Conservation (phyloP, 2,329 filamentous ascomycete genomes). For the Scopulariopsis brevicaulis region DNA sequence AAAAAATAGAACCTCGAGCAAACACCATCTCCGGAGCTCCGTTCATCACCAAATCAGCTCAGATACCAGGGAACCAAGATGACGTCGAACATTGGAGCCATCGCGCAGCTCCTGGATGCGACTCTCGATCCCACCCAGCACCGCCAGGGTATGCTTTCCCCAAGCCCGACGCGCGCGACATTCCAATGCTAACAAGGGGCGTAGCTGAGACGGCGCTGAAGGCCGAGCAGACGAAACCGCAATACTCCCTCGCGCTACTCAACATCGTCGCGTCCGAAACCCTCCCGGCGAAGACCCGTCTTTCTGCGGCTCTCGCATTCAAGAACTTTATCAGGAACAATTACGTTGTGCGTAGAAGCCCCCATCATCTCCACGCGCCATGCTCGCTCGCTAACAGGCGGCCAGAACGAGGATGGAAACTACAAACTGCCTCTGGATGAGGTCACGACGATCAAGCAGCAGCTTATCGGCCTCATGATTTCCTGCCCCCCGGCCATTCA, state of each 20-base stretch:
- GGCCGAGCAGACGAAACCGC: slow-evolving; percentile 68
- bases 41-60: slow-evolving; percentile 1
- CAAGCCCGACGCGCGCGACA: not conserved
- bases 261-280: slow-evolving; percentile 75
- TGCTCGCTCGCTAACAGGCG: slow-evolving; percentile 3
- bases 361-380: not conserved
- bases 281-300: slow-evolving; percentile 65
- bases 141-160: slow-evolving; percentile 63
- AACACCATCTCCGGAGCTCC: slow-evolving; percentile 8
- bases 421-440: slow-evolving; percentile 80
- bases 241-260: slow-evolving; percentile 79
- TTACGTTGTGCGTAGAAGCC: slow-evolving; percentile 56
- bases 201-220: slow-evolving; percentile 74
- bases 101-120: slow-evolving; percentile 79
- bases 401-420: slow-evolving; percentile 79
- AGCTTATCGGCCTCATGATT: slow-evolving; percentile 95
- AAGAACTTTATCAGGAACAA: slow-evolving; percentile 96
- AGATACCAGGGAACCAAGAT: slow-evolving; percentile 25
- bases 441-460: slow-evolving; percentile 82
- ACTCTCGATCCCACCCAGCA: slow-evolving; percentile 82
- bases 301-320: slow-evolving; percentile 86
- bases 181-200: slow-evolving; percentile 13
- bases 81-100: slow-evolving; percentile 43
- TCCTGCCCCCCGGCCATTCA: slow-evolving; percentile 79
- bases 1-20: slow-evolving; percentile 3